phyloP scores from a whole-genome alignment of 2,329 filamentous ascomycete species.

The Penicillium expansum region DNA sequence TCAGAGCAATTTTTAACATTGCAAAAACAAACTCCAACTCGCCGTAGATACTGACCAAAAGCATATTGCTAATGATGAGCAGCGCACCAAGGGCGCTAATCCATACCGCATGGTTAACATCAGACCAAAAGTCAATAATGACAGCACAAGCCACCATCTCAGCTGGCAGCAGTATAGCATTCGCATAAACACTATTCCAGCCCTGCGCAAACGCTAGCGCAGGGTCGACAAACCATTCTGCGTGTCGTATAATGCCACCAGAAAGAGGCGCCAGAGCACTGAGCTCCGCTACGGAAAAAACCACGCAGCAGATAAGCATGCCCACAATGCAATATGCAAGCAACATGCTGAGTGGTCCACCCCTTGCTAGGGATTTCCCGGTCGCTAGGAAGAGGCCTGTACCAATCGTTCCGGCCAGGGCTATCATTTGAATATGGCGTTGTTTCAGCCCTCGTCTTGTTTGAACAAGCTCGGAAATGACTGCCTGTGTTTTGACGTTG shows the following conservation, averaged over 20 bases:
- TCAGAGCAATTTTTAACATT: slow-evolving; percentile 56
- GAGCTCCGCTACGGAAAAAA: slow-evolving; percentile 18
- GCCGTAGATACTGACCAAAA: slow-evolving; percentile 34
- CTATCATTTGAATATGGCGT: slow-evolving; percentile 35
- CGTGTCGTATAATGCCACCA: not conserved
- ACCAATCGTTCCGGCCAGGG: slow-evolving; percentile 35
- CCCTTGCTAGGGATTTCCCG: slow-evolving; percentile 27
- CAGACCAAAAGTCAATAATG: slow-evolving; percentile 6
- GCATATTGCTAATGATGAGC: not conserved
- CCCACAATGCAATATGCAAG: slow-evolving; percentile 39
- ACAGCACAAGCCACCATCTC: slow-evolving; percentile 5
- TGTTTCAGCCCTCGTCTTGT: slow-evolving; percentile 24
- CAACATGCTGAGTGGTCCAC: slow-evolving; percentile 29
- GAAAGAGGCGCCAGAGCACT: slow-evolving; percentile 3
- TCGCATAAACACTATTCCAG: slow-evolving; percentile 4
- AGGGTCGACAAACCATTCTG: slow-evolving; percentile 4
- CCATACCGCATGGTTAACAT: not conserved
- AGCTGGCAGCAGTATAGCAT: not conserved
- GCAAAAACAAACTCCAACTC: slow-evolving; percentile 57
- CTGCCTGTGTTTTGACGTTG: not conserved
- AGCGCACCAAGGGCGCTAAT: not conserved
- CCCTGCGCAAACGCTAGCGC: slow-evolving; percentile 1
- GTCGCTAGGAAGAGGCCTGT: slow-evolving; percentile 35
- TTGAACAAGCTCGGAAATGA: slow-evolving; percentile 2
- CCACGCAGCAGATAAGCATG: slow-evolving; percentile 31